Conservation (phyloP, 2,329 filamentous ascomycete species). For the Cadophora malorum region DNA sequence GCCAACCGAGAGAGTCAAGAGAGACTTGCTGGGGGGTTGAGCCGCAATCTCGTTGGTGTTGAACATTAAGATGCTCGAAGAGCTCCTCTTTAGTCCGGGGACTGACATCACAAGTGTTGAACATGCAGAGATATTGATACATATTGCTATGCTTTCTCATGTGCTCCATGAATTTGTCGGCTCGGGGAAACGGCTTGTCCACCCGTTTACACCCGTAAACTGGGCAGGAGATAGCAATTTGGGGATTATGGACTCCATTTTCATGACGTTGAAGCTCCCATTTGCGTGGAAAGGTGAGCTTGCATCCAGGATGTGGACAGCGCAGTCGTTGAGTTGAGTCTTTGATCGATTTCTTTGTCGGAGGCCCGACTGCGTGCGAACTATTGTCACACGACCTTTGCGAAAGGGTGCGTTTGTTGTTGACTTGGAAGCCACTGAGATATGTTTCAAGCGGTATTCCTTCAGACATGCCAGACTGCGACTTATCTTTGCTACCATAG, state of each 20-base stretch:
- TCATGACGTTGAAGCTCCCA: slow-evolving; percentile 28
- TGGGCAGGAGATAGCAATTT: slow-evolving; percentile 11
- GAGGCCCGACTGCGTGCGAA: too few species aligned
- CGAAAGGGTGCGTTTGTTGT: too few species aligned
- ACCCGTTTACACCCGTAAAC: slow-evolving; percentile 28
- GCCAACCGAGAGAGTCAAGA: not conserved
- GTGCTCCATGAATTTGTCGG: slow-evolving; percentile 30
- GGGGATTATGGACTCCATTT: slow-evolving; percentile 22
- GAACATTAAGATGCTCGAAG: slow-evolving; percentile 1
- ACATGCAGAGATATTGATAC: slow-evolving; percentile 19
- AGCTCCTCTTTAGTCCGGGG: slow-evolving; percentile 23
- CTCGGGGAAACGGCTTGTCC: slow-evolving; percentile 21
- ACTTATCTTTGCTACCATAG: too few species aligned
- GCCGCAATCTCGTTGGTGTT: not conserved
- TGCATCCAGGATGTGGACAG: slow-evolving; percentile 24
- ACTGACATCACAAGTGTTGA: slow-evolving; percentile 20
- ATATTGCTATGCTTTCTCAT: slow-evolving; percentile 23
- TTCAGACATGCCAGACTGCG: too few species aligned
- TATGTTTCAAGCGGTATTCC: too few species aligned
- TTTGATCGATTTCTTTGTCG: too few species aligned
- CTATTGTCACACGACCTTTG: too few species aligned
- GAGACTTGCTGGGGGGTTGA: not conserved
- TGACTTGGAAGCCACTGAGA: too few species aligned
- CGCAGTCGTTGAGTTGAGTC: slow-evolving; percentile 3
- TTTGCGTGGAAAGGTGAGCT: slow-evolving; percentile 24